phyloP scores from a whole-genome alignment of 1,139 yeast species.

The Suhomyces atakaporum region DNA sequence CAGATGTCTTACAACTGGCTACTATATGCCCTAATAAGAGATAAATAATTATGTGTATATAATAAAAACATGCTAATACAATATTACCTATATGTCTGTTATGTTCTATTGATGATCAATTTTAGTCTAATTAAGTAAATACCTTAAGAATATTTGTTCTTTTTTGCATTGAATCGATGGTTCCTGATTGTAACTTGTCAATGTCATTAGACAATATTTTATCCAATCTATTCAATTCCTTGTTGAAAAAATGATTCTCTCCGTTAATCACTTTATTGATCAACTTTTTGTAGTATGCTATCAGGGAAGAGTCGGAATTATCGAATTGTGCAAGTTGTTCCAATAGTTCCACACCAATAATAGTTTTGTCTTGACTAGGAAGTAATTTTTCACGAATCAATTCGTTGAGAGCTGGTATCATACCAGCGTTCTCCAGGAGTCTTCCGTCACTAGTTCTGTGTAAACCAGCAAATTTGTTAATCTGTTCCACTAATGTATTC shows the following conservation, averaged over 20 bases:
- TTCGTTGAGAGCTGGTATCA: conserved; percentile 44
- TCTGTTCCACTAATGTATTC: conserved; percentile 45
- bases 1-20: too few species aligned
- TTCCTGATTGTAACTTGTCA: conserved; percentile 32
- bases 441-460: conserved; percentile 54
- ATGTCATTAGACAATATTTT: conserved; percentile 43
- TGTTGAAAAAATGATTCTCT: conserved; percentile 46
- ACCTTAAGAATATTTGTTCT: conserved; percentile 50
- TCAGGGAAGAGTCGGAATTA: conserved; percentile 15
- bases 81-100: too few species aligned
- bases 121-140: too few species aligned
- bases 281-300: conserved; percentile 51
- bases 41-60: too few species aligned
- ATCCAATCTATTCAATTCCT: conserved; percentile 55
- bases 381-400: conserved; percentile 28
- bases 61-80: too few species aligned
- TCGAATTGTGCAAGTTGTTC: conserved; percentile 13
- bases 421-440: conserved; percentile 56
- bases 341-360: conserved; percentile 17
- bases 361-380: conserved; percentile 10
- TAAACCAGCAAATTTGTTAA: conserved; percentile 56
- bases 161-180: conserved; percentile 48
- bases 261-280: conserved; percentile 52
- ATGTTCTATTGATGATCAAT: too few species aligned
- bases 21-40: not conserved